A percentile compares a stretch with the other conserved stretches of the same genome.
Evolutionary conservation across 2,329 filamentous ascomycete species (phyloP).

Genomic region (Neoscytalidium dimidiatum): DNA sequence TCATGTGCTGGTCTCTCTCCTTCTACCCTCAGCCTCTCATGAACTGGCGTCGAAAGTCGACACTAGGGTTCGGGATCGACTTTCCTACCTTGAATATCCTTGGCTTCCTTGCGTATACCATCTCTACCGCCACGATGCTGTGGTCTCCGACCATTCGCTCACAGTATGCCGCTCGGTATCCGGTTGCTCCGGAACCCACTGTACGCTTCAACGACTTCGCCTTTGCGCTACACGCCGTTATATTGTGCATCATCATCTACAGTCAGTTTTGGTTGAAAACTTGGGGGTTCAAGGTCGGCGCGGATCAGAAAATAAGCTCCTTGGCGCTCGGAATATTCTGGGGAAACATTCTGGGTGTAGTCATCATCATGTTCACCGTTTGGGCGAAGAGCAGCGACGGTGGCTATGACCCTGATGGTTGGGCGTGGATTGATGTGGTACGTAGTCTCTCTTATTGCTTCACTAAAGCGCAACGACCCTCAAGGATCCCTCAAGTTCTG

Average conservation of each 20-base stretch:
- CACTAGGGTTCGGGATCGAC: slow-evolving; percentile 81
- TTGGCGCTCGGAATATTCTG: slow-evolving; percentile 69
- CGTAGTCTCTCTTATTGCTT: slow-evolving; percentile 31
- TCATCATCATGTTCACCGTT: slow-evolving; percentile 52
- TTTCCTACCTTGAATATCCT: slow-evolving; percentile 75
- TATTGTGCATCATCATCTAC: slow-evolving; percentile 71
- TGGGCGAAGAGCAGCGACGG: slow-evolving; percentile 41
- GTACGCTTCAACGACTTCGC: slow-evolving; percentile 88
- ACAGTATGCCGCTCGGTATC: slow-evolving; percentile 83
- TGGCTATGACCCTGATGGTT: slow-evolving; percentile 50
- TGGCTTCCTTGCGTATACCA: slow-evolving; percentile 74
- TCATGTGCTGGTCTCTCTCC: slow-evolving; percentile 62
- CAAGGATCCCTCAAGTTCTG: neutral
- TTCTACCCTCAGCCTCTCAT: slow-evolving; percentile 91
- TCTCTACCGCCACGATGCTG: slow-evolving; percentile 74
- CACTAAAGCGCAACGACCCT: neutral
- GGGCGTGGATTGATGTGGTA: slow-evolving; percentile 68
- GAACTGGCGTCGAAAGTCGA: slow-evolving; percentile 76
- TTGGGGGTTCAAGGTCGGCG: slow-evolving; percentile 73
- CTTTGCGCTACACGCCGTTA: slow-evolving; percentile 79
- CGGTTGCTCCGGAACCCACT: slow-evolving; percentile 71
- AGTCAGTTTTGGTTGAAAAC: slow-evolving; percentile 72
- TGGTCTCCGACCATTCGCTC: slow-evolving; percentile 74
- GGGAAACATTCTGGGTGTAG: slow-evolving; percentile 63
- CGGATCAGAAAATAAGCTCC: slow-evolving; percentile 56